Percentiles rank a stretch among this genome's conserved stretches.
These are phyloP conservation scores for Aspergillus campestris DNA, from an alignment of 495 filamentous ascomycete species.

Conservation along the genomic window DNA sequence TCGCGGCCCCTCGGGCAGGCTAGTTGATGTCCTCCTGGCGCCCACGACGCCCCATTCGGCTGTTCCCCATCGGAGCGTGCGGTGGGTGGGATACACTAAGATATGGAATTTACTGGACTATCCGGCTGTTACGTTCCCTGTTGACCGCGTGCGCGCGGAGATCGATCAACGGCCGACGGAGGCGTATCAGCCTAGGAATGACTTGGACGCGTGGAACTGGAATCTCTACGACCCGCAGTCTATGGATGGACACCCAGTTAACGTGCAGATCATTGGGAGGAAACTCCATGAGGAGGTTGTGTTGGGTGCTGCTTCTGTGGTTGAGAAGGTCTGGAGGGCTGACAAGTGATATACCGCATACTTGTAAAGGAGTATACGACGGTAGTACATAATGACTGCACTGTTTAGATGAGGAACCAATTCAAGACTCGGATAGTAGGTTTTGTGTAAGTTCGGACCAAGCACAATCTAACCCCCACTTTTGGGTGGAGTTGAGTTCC, in stretches of 20 bases:
- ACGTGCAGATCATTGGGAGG: conserved; percentile 44
- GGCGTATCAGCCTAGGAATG: conserved; percentile 41
- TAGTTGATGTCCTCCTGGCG: conserved; percentile 56
- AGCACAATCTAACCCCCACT: conserved; percentile 1
- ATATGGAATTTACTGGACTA: conserved; percentile 69
- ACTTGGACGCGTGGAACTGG: conserved; percentile 44
- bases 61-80: conserved; percentile 40
- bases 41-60: conserved; percentile 41
- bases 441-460: not conserved
- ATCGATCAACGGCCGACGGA: conserved; percentile 32
- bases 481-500: not conserved
- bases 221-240: conserved; percentile 36
- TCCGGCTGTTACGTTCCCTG: conserved; percentile 47
- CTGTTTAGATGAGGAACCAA: not conserved
- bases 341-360: not conserved
- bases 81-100: conserved; percentile 50
- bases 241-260: conserved; percentile 38
- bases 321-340: conserved; percentile 31
- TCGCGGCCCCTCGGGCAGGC: conserved; percentile 36
- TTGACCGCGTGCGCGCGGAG: conserved; percentile 42
- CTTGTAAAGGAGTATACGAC: not conserved
- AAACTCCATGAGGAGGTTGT: conserved; percentile 49
- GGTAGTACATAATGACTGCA: not conserved
- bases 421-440: not conserved
- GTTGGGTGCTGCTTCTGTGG: conserved; percentile 31